These are phyloP conservation scores for Blastomyces silverae DNA, from an alignment of 2,329 filamentous ascomycete species.

Conservation along the genomic window DNA sequence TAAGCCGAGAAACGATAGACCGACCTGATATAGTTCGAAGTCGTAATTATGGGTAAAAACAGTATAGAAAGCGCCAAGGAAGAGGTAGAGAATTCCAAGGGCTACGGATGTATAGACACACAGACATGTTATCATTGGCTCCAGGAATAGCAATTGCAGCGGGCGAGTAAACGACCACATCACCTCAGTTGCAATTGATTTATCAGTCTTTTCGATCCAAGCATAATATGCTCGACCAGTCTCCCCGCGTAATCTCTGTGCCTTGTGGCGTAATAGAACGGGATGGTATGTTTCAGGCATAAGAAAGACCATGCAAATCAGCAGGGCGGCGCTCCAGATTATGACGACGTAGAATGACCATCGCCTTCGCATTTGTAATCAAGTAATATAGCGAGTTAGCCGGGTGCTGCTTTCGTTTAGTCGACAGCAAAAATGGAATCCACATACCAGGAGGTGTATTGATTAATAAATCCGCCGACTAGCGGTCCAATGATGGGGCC, in stretches of 20 bases:
- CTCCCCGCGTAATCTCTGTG: constrained; percentile 56
- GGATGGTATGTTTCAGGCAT: constrained; percentile 78
- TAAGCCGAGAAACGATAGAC: constrained; percentile 32
- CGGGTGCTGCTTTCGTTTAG: too few relatives aligned
- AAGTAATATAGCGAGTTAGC: not conserved
- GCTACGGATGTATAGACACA: constrained; percentile 17
- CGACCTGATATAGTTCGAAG: constrained; percentile 31
- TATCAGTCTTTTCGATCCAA: constrained; percentile 60
- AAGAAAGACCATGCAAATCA: constrained; percentile 56
- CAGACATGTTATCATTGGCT: constrained; percentile 38
- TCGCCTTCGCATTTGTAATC: constrained; percentile 29
- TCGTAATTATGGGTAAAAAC: constrained; percentile 38
- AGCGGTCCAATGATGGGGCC: constrained; percentile 37
- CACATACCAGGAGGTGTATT: constrained; percentile 53
- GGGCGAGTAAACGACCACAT: constrained; percentile 52
- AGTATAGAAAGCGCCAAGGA: constrained; percentile 40
- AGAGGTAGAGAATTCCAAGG: constrained; percentile 31
- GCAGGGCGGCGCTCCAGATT: constrained; percentile 61
- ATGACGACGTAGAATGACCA: constrained; percentile 73
- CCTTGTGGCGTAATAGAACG: constrained; percentile 63
- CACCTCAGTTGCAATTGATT: constrained; percentile 55
- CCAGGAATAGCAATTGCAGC: constrained; percentile 36
- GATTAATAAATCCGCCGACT: constrained; percentile 71
- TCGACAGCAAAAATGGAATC: too few relatives aligned
- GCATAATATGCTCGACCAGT: constrained; percentile 68